A percentile compares a stretch with the other conserved stretches of the same genome.
phyloP scores from a whole-genome alignment of 2,329 filamentous ascomycete genomes.

The Fusarium metavorans region DNA sequence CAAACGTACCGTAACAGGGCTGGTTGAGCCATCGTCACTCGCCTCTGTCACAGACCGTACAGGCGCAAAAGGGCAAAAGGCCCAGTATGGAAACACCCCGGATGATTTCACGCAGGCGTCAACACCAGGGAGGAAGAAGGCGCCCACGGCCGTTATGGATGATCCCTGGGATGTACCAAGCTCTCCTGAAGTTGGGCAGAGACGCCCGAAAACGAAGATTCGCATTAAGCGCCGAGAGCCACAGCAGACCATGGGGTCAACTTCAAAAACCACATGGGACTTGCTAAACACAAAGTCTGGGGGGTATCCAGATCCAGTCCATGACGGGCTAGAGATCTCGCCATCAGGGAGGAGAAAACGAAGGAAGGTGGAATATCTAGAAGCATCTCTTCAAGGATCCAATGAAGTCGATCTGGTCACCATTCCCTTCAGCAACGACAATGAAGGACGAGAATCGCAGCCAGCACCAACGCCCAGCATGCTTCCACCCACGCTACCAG shows the following conservation, averaged over 20 bases:
- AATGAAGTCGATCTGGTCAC: conserved; percentile 45
- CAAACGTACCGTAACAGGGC: conserved; percentile 43
- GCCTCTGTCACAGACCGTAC: conserved; percentile 47
- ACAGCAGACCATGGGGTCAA: neutral
- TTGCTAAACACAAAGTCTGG: neutral
- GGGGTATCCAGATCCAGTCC: neutral
- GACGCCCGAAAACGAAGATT: conserved; percentile 25
- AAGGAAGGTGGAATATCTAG: conserved; percentile 34
- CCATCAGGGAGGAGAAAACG: conserved; percentile 36
- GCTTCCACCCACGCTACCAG: conserved; percentile 45
- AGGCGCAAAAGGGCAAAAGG: conserved; percentile 16
- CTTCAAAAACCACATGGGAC: neutral
- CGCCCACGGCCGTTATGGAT: conserved; percentile 35
- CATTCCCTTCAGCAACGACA: conserved; percentile 39
- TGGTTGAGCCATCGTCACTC: conserved; percentile 44
- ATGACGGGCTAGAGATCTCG: neutral
- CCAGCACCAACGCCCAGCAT: conserved; percentile 38
- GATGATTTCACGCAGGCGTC: conserved; percentile 50
- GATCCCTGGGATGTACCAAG: conserved; percentile 61
- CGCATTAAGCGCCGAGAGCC: conserved; percentile 27
- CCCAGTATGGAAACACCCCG: conserved; percentile 19
- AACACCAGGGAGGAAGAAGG: conserved; percentile 47
- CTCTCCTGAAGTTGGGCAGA: conserved; percentile 50
- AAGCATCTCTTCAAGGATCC: conserved; percentile 22
- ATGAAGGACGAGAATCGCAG: conserved; percentile 14